Conservation (phyloP, 768 basidiomycete species). For the Boletus subparvulus region DNA sequence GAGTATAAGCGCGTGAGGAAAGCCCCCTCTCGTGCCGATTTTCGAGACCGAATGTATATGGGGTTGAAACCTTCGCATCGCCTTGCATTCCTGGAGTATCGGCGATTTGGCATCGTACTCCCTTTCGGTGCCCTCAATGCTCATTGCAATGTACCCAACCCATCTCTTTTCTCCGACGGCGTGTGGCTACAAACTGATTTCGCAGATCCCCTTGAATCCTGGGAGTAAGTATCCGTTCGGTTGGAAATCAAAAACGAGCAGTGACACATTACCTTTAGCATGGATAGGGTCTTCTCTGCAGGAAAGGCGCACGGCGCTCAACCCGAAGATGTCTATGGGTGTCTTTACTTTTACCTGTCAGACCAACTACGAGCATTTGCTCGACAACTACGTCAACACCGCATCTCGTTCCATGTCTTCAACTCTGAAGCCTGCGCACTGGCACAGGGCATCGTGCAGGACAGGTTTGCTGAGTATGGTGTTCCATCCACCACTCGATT, state of each 20-base stretch:
- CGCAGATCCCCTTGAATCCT: slow-evolving; percentile 48
- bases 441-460: slow-evolving; percentile 35
- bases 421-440: slow-evolving; percentile 42
- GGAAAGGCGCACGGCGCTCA: slow-evolving; percentile 41
- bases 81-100: slow-evolving; percentile 40
- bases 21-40: slow-evolving; percentile 41
- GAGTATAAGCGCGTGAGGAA: slow-evolving; percentile 36
- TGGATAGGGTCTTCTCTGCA: slow-evolving; percentile 39
- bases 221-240: slow-evolving; percentile 40
- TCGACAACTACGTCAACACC: slow-evolving; percentile 33
- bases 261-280: slow-evolving; percentile 25
- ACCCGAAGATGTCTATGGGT: slow-evolving; percentile 48
- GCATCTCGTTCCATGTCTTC: slow-evolving; percentile 35
- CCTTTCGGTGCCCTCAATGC: slow-evolving; percentile 45
- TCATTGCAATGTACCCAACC: slow-evolving; percentile 42
- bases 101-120: slow-evolving; percentile 44
- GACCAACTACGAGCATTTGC: slow-evolving; percentile 41
- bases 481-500: slow-evolving; percentile 33
- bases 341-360: slow-evolving; percentile 47
- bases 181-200: slow-evolving; percentile 43
- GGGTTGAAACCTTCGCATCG: slow-evolving; percentile 46
- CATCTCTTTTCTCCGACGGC: slow-evolving; percentile 48
- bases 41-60: slow-evolving; percentile 41
- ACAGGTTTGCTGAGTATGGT: slow-evolving; percentile 12
- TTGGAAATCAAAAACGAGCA: neutral